phyloP scores from a whole-genome alignment of 352 stramenopile species.

The Phytophthora podocarpi region DNA sequence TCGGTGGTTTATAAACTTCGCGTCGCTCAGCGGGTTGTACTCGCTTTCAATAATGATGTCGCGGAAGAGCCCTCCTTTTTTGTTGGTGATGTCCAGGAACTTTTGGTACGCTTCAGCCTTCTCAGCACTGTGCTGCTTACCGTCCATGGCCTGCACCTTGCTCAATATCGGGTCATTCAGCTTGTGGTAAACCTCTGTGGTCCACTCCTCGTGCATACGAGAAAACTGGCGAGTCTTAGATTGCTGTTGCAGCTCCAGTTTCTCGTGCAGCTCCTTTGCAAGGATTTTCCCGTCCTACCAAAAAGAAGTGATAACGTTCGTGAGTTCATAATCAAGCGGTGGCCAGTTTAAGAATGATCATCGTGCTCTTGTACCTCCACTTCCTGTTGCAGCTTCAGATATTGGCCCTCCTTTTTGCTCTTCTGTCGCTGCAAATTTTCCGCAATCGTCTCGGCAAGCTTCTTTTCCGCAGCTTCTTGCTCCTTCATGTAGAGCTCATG shows the following conservation, averaged over 20 bases:
- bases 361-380: too few relatives aligned
- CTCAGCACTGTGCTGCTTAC: constrained; percentile 46
- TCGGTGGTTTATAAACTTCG: constrained; percentile 57
- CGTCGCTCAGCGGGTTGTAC: constrained; percentile 78
- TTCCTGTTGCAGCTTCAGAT: constrained; percentile 68
- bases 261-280: constrained; percentile 65
- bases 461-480: constrained; percentile 63
- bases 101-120: constrained; percentile 64
- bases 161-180: constrained; percentile 69
- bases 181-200: constrained; percentile 62
- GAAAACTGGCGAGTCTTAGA: constrained; percentile 63
- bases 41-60: constrained; percentile 89
- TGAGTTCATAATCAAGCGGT: too few relatives aligned
- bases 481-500: constrained; percentile 77
- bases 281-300: constrained; percentile 65
- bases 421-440: constrained; percentile 71
- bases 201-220: constrained; percentile 82
- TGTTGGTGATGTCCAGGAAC: constrained; percentile 84
- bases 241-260: constrained; percentile 67
- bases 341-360: too few relatives aligned
- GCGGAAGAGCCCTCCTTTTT: constrained; percentile 79
- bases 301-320: too few relatives aligned
- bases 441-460: constrained; percentile 63
- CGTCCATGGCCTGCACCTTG: constrained; percentile 61
- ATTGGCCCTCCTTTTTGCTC: constrained; percentile 70